Percentiles rank a stretch among this genome's conserved stretches.
Conservation (phyloP, 768 basidiomycete species). For the Roridomyces roridus region DNA sequence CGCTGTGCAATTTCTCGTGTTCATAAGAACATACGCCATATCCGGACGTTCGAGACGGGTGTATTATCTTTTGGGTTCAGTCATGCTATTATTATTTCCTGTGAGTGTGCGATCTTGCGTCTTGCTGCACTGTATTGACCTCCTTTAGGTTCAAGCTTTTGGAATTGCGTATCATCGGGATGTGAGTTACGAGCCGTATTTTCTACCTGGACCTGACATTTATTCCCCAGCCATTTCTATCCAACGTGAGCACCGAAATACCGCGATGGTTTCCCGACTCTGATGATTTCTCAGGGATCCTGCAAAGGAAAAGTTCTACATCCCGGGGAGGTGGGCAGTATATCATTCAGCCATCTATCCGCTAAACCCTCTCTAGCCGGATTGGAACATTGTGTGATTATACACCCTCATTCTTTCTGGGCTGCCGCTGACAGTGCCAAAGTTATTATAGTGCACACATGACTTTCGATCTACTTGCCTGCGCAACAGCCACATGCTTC, state of each 20-base stretch:
- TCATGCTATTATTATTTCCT: constrained; percentile 7
- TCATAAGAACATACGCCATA: constrained; percentile 18
- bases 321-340: not conserved
- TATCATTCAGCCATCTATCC: not conserved
- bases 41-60: constrained; percentile 8
- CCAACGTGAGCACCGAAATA: not conserved
- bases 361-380: constrained; percentile 1
- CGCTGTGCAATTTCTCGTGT: constrained; percentile 12
- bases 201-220: not conserved
- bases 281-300: not conserved
- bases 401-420: not conserved
- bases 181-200: not conserved
- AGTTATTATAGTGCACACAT: constrained; percentile 16
- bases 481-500: constrained; percentile 2
- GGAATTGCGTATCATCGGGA: constrained; percentile 14
- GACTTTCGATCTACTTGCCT: constrained; percentile 9
- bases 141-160: constrained; percentile 12
- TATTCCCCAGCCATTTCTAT: constrained; percentile 1
- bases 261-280: not conserved
- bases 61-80: constrained; percentile 1
- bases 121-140: not conserved
- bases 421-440: not conserved
- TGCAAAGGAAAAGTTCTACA: constrained; percentile 16
- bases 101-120: not conserved
- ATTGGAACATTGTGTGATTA: constrained; percentile 19